Evolutionary conservation across 73 alveolate species (phyloP).

Genomic region (Effrenium voratum): DNA sequence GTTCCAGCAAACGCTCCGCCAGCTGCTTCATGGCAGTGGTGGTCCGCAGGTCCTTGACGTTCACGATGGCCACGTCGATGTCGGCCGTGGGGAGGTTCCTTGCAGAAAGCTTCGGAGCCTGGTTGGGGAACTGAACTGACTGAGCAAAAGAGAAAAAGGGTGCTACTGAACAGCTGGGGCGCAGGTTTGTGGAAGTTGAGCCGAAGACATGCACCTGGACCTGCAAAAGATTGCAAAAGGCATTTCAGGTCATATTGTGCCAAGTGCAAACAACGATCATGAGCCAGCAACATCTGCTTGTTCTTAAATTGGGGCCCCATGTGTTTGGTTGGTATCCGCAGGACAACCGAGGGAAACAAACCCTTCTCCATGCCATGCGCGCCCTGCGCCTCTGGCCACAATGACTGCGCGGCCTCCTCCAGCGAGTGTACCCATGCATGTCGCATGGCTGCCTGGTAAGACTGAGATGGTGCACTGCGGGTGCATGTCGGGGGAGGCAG

Average conservation of each 20-base stretch:
- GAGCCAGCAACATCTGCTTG: no score
- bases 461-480: no score
- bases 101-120: no score
- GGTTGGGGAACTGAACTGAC: no score
- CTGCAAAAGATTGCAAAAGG: no score
- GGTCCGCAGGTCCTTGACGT: slow-evolving; percentile 40
- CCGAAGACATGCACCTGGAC: slow-evolving; percentile 81
- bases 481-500: no score
- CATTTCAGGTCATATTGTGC: no score
- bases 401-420: slow-evolving; percentile 57
- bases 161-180: no score
- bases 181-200: slow-evolving; percentile 53
- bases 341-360: neutral
- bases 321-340: no score
- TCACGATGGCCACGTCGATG: slow-evolving; percentile 89
- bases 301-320: no score
- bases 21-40: slow-evolving; percentile 84
- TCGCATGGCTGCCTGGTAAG: slow-evolving; percentile 48
- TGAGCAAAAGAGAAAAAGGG: no score
- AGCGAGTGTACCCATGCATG: slow-evolving; percentile 82
- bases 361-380: neutral
- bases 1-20: slow-evolving; percentile 85
- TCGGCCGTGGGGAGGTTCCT: slow-evolving; percentile 84
- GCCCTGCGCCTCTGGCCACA: slow-evolving; percentile 20
- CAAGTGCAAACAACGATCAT: no score